These are phyloP conservation scores for Cicer chorassanicum DNA, from an alignment of 306 rosid species.

Conservation along the genomic window DNA sequence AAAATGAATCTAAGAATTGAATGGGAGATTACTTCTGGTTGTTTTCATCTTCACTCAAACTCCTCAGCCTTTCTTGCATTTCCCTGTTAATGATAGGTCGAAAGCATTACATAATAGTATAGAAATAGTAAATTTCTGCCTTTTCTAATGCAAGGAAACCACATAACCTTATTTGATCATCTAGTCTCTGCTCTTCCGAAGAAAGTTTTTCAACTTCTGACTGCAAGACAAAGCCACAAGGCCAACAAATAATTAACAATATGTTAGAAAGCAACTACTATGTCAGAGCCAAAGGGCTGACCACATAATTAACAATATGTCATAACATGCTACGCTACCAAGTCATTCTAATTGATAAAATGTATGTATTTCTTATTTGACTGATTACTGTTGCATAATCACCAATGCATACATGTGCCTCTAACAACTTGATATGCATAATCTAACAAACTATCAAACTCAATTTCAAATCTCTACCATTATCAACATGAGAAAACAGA, in stretches of 20 bases:
- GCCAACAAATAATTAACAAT: constrained; percentile 41
- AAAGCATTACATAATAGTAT: constrained; percentile 41
- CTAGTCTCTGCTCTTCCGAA: constrained; percentile 75
- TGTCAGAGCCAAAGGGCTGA: constrained; percentile 1
- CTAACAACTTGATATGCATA: neutral
- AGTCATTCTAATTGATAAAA: constrained; percentile 10
- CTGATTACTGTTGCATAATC: neutral
- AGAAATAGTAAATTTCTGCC: constrained; percentile 20
- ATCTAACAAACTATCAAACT: constrained; percentile 12
- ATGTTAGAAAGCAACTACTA: constrained; percentile 24
- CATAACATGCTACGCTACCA: constrained; percentile 21
- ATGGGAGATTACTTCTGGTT: constrained; percentile 67
- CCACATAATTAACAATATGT: neutral
- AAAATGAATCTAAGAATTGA: constrained; percentile 35
- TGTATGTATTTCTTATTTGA: neutral
- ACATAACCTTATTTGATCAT: constrained; percentile 84
- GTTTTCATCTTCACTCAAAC: constrained; percentile 81
- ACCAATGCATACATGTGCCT: neutral
- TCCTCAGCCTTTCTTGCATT: constrained; percentile 87
- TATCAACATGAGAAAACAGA: neutral
- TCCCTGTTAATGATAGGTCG: constrained; percentile 63
- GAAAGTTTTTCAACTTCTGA: constrained; percentile 81
- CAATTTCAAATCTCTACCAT: neutral
- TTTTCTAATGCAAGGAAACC: constrained; percentile 42
- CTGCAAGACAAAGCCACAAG: constrained; percentile 67